These are phyloP conservation scores for Cordia subcordata DNA, from an alignment of 257 asterid genomes.

Conservation along the genomic window DNA sequence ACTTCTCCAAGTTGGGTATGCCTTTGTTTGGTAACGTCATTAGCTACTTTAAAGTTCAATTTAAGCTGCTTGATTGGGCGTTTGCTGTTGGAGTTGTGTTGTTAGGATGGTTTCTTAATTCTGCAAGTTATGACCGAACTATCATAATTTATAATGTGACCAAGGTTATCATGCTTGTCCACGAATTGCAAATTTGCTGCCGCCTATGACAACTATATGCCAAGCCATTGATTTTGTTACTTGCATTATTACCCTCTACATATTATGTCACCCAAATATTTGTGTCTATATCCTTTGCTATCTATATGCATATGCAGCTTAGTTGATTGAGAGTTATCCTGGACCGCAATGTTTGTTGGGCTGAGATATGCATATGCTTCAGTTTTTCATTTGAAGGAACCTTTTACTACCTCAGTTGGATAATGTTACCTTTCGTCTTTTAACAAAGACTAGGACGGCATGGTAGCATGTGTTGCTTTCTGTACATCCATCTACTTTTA, in stretches of 20 bases:
- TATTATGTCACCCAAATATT: too few relatives aligned
- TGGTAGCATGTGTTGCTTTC: background rate
- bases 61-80: background rate
- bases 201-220: background rate
- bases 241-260: background rate
- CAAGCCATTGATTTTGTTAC: background rate
- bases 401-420: background rate
- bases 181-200: background rate
- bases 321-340: background rate
- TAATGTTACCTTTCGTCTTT: background rate
- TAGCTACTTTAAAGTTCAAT: background rate
- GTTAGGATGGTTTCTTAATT: background rate
- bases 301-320: background rate
- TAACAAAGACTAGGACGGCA: background rate
- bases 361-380: background rate
- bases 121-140: background rate
- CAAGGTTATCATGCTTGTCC: background rate
- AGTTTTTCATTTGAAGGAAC: background rate
- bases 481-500: background rate
- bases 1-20: too few relatives aligned
- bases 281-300: background rate
- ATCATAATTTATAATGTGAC: background rate
- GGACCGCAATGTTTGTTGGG: background rate
- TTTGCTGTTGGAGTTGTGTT: background rate
- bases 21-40: background rate